These are phyloP conservation scores for Apiospora kogelbergensis DNA, from an alignment of 2,329 filamentous ascomycete genomes.

Conservation along the genomic window DNA sequence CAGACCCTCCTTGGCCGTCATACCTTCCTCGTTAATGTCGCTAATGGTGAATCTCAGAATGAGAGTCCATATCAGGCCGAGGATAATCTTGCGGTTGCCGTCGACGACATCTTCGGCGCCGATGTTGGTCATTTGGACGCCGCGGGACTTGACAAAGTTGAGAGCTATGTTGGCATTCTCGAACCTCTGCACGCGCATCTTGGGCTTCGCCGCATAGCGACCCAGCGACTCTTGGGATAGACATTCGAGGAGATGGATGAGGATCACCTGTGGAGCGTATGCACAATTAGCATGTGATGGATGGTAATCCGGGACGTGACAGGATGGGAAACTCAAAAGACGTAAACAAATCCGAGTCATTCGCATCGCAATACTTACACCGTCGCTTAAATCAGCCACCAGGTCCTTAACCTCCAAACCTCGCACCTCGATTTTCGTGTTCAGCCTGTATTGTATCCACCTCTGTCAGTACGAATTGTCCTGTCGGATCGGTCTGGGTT, in stretches of 20 bases:
- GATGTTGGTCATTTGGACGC: conserved; percentile 98
- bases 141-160: conserved; percentile 85
- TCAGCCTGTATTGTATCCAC: conserved; percentile 65
- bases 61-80: conserved; percentile 96
- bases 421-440: conserved; percentile 85
- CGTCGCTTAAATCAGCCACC: conserved; percentile 87
- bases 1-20: conserved; percentile 95
- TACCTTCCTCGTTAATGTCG: conserved; percentile 96
- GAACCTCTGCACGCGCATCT: conserved; percentile 93
- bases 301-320: background rate
- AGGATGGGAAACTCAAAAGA: background rate
- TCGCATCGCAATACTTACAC: conserved; percentile 58
- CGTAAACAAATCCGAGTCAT: background rate
- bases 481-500: background rate
- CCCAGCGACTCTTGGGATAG: conserved; percentile 92
- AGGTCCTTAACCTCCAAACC: conserved; percentile 82
- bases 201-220: conserved; percentile 94
- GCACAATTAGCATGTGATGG: conserved; percentile 14
- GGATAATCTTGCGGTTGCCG: conserved; percentile 94
- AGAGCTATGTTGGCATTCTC: conserved; percentile 97
- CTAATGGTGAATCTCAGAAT: conserved; percentile 98
- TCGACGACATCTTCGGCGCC: conserved; percentile 98
- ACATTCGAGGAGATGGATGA: conserved; percentile 96
- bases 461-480: background rate
- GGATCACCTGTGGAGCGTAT: conserved; percentile 64